A percentile compares a stretch with the other conserved stretches of the same genome.
phyloP scores from a whole-genome alignment of 2,329 filamentous ascomycete species.

The Paracamarosporium sp. region DNA sequence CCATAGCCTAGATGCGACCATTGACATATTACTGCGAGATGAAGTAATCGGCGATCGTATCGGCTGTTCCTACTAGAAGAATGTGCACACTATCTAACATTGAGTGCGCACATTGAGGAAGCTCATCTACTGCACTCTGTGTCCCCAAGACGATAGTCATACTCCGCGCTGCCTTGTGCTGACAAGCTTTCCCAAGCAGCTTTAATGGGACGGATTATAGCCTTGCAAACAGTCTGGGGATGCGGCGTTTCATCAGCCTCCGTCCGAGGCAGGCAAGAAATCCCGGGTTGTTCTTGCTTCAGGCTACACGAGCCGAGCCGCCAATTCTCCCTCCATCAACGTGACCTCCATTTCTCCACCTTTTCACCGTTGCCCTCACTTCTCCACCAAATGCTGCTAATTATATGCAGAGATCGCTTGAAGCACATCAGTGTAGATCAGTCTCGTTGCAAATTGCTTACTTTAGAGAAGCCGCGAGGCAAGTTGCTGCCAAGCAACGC shows the following conservation, averaged over 20 bases:
- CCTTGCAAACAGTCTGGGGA: not conserved
- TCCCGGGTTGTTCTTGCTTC: not conserved
- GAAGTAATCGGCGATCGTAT: no score
- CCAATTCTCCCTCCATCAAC: not conserved
- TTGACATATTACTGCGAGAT: no score
- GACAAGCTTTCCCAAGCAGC: no score
- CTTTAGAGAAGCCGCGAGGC: not conserved
- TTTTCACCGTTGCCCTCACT: not conserved
- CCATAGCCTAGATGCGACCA: not conserved
- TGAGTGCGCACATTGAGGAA: no score
- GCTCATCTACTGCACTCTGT: no score
- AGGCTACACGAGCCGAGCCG: constrained; percentile 1
- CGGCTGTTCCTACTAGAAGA: no score
- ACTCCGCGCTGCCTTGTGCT: not conserved
- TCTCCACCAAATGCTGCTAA: not conserved
- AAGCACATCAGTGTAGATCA: not conserved
- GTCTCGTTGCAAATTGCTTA: not conserved
- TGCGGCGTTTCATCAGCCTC: not conserved
- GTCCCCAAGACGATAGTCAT: not conserved
- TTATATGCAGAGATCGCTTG: not conserved
- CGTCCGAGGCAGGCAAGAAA: not conserved
- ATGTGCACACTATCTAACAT: no score
- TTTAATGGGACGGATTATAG: no score
- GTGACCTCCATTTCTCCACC: not conserved
- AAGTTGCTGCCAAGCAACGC: constrained; percentile 22